These are phyloP conservation scores for Fusarium sp. DNA, from an alignment of 2,329 filamentous ascomycete species.

Conservation along the genomic window DNA sequence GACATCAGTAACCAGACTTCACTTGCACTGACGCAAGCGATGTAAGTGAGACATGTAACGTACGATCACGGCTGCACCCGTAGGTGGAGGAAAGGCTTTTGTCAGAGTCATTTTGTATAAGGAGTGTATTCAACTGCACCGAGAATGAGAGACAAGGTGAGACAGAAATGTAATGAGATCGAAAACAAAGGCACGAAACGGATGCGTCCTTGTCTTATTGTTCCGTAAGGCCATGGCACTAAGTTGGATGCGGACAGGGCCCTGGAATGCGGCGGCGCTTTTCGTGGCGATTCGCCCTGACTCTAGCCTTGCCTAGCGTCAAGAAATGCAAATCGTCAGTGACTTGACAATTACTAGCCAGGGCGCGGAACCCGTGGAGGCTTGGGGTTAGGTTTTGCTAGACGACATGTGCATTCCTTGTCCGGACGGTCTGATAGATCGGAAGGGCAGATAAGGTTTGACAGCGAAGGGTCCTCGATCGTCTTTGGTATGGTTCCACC, in stretches of 20 bases:
- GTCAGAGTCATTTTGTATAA: slow-evolving; percentile 20
- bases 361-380: neutral
- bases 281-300: slow-evolving; percentile 2
- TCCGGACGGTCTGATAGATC: neutral
- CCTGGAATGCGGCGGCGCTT: slow-evolving; percentile 22
- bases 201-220: slow-evolving; percentile 20
- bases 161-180: neutral
- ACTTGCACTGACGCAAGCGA: neutral
- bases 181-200: neutral
- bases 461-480: neutral
- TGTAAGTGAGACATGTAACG: neutral
- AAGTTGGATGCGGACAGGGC: slow-evolving; percentile 19
- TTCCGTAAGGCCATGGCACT: neutral
- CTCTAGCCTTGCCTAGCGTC: slow-evolving; percentile 1
- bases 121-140: slow-evolving; percentile 2
- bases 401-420: slow-evolving; percentile 17
- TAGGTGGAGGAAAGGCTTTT: slow-evolving; percentile 16
- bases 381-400: slow-evolving; percentile 6
- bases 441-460: slow-evolving; percentile 6
- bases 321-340: neutral
- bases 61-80: slow-evolving; percentile 17
- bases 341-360: neutral
- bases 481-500: neutral
- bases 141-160: slow-evolving; percentile 7
- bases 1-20: neutral